Conservation (phyloP, 1,139 yeast genomes). For the Entelexis sorbosivorans region DNA sequence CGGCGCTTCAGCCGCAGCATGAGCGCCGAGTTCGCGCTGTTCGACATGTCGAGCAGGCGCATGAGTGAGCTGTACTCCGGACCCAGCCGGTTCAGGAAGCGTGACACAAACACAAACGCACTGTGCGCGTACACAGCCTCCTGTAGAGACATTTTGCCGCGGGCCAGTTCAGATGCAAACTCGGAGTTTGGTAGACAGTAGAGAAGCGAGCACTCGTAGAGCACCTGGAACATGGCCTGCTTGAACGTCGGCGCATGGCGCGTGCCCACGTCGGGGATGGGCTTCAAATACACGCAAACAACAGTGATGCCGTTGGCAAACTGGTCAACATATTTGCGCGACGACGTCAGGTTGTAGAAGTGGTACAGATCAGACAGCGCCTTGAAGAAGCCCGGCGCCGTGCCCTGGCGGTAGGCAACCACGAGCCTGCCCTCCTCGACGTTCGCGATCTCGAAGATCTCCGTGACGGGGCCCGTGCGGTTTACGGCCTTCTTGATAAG, state of each 20-base stretch:
- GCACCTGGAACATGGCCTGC: constrained; percentile 77
- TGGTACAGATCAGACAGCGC: constrained; percentile 81
- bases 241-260: constrained; percentile 39
- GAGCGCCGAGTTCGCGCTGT: constrained; percentile 57
- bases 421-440: constrained; percentile 73
- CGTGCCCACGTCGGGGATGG: constrained; percentile 31
- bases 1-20: constrained; percentile 75
- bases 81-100: constrained; percentile 87
- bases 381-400: constrained; percentile 79
- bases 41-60: constrained; percentile 46
- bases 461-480: constrained; percentile 88
- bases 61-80: constrained; percentile 71
- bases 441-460: constrained; percentile 70
- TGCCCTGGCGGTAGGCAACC: constrained; percentile 75
- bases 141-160: constrained; percentile 76
- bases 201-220: constrained; percentile 85
- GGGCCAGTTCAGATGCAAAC: constrained; percentile 64
- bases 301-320: constrained; percentile 81
- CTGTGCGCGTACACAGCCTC: constrained; percentile 92
- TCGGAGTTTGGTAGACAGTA: constrained; percentile 84
- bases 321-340: constrained; percentile 89
- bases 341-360: constrained; percentile 75
- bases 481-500: constrained; percentile 58
- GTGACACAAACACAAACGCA: constrained; percentile 85
- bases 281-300: constrained; percentile 73